These are phyloP conservation scores for Hericium erinaceus DNA, from an alignment of 768 basidiomycete genomes.

Conservation along the genomic window DNA sequence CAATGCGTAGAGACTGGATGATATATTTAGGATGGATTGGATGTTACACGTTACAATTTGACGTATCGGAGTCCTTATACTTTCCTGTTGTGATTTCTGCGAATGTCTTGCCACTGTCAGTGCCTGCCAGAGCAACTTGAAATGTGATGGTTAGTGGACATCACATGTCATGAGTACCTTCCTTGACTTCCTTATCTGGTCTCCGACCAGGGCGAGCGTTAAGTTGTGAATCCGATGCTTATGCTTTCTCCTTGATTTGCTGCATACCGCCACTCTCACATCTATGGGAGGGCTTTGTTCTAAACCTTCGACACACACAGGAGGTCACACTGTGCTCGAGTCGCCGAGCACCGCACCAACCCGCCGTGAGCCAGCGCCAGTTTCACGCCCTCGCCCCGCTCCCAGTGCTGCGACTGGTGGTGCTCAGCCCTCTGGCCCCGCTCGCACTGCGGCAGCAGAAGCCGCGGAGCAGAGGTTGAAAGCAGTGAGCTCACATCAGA, in stretches of 20 bases:
- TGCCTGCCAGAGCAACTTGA: too few species aligned
- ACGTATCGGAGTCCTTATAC: too few species aligned
- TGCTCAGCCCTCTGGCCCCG: conserved; percentile 1
- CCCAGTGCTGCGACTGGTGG: conserved; percentile 1
- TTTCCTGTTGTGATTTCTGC: too few species aligned
- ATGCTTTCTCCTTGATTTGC: not conserved
- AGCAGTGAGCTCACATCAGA: conserved; percentile 18
- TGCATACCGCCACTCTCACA: not conserved
- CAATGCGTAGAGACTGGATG: too few species aligned
- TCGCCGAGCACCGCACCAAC: not conserved
- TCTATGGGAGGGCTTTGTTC: conserved; percentile 29
- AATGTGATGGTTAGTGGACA: too few species aligned
- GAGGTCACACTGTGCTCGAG: conserved; percentile 22
- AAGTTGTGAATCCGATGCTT: not conserved
- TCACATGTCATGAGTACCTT: too few species aligned
- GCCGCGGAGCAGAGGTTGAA: conserved; percentile 27
- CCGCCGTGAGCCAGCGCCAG: not conserved
- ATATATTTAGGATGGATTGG: too few species aligned
- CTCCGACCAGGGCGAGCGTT: conserved; percentile 1
- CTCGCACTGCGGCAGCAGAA: conserved; percentile 25
- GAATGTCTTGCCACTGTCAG: too few species aligned
- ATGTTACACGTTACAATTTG: too few species aligned
- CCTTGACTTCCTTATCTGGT: not conserved
- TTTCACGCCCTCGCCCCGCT: not conserved
- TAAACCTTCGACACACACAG: conserved; percentile 22